Evolutionary conservation across 1,139 yeast species (phyloP).

Genomic region (Yamadazyma siamensis): DNA sequence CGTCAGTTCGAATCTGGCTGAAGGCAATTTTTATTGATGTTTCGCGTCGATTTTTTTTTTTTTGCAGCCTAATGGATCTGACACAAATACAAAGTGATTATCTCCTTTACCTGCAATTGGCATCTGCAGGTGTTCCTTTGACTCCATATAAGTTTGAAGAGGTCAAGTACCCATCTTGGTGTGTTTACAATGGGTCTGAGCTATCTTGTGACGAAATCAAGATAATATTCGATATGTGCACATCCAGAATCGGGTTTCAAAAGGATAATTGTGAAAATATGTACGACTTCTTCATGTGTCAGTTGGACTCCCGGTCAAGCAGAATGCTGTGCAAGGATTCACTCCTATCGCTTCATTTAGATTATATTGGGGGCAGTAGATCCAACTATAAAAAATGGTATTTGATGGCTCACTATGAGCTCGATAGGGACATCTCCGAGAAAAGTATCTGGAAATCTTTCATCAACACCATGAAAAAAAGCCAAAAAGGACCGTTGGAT

Average conservation of each 20-base stretch:
- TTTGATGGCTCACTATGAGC: slow-evolving; percentile 28
- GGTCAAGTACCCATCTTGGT: slow-evolving; percentile 27
- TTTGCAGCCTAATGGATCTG: neutral
- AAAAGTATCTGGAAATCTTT: slow-evolving; percentile 12
- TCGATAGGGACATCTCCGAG: slow-evolving; percentile 15
- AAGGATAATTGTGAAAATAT: slow-evolving; percentile 33
- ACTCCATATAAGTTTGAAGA: neutral
- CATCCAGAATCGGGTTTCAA: slow-evolving; percentile 31
- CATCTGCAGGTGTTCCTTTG: slow-evolving; percentile 1
- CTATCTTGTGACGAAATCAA: slow-evolving; percentile 19
- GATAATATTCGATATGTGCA: slow-evolving; percentile 19
- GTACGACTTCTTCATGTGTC: slow-evolving; percentile 36
- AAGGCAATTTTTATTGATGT: slow-evolving; percentile 63
- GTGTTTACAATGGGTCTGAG: slow-evolving; percentile 29
- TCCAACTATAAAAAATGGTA: slow-evolving; percentile 44
- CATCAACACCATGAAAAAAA: slow-evolving; percentile 4
- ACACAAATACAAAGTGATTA: slow-evolving; percentile 1
- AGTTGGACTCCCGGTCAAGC: slow-evolving; percentile 39
- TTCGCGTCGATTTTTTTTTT: no score
- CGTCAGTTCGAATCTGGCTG: slow-evolving; percentile 86
- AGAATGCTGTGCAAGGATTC: slow-evolving; percentile 35
- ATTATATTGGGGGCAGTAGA: slow-evolving; percentile 40
- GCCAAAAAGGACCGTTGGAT: slow-evolving; percentile 6
- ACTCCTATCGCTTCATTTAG: slow-evolving; percentile 34
- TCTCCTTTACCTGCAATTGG: slow-evolving; percentile 6